A percentile compares a stretch with the other conserved stretches of the same genome.
phyloP scores from a whole-genome alignment of 148 eudicot species.

The Rhododendron kiyosumense region DNA sequence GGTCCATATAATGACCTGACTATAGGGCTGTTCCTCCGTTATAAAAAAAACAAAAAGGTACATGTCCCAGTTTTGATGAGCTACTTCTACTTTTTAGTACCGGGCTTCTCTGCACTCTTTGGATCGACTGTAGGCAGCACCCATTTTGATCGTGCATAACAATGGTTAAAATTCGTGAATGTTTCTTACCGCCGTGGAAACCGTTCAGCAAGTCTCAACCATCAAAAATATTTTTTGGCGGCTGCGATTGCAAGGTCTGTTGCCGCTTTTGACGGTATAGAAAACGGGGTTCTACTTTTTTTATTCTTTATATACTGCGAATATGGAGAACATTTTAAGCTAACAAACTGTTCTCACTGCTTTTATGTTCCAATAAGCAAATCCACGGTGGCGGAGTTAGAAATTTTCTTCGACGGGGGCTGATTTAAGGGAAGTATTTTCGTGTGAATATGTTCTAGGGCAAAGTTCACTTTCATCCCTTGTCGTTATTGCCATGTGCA shows the following conservation, averaged over 20 bases:
- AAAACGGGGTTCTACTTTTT: neutral
- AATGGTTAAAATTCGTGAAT: neutral
- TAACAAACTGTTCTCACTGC: neutral
- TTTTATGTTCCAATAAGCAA: neutral
- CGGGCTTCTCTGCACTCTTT: neutral
- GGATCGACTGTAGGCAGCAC: neutral
- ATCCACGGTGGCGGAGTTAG: neutral
- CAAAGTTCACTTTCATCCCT: too few relatives aligned
- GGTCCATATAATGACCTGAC: too few relatives aligned
- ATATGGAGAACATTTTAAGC: neutral
- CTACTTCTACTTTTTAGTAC: neutral
- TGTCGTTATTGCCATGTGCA: too few relatives aligned
- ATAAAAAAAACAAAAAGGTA: too few relatives aligned
- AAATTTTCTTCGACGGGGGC: rapidly evolving
- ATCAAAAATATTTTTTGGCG: neutral
- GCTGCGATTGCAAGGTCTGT: neutral
- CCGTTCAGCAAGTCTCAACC: neutral
- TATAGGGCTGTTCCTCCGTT: too few relatives aligned
- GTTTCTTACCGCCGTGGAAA: neutral
- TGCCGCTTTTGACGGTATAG: neutral
- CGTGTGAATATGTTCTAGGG: too few relatives aligned
- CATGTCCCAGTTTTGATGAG: neutral
- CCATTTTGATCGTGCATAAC: neutral
- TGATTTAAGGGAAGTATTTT: too few relatives aligned
- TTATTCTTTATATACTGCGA: neutral